Evolutionary conservation across 208 protist genomes (phyloP).

Genomic region (Acanthamoeba lenticulata): DNA sequence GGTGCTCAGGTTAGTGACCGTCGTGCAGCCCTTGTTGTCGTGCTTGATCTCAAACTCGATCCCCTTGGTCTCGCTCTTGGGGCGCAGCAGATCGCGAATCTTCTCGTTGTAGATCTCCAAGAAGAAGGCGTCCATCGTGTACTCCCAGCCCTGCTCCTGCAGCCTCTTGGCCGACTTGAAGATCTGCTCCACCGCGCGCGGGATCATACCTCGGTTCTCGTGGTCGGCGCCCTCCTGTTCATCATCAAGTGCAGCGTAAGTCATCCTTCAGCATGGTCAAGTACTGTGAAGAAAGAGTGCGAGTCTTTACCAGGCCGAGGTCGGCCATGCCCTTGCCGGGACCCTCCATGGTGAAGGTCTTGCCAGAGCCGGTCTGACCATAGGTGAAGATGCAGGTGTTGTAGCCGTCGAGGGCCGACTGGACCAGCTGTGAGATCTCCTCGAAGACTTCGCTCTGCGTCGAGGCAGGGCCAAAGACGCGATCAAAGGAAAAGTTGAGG

Average conservation of each 20-base stretch:
- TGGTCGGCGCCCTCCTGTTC: not conserved
- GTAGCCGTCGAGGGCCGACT: constrained; percentile 90
- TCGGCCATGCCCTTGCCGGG: not conserved
- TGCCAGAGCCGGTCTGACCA: constrained; percentile 92
- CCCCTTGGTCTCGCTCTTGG: constrained; percentile 10
- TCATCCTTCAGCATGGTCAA: not conserved
- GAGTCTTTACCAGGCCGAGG: not conserved
- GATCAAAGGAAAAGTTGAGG: constrained; percentile 83
- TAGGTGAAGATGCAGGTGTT: constrained; percentile 92
- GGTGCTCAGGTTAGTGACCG: constrained; percentile 74
- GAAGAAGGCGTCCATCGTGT: constrained; percentile 81
- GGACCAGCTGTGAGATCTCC: constrained; percentile 87
- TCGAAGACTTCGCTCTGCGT: constrained; percentile 84
- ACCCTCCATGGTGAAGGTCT: constrained; percentile 89
- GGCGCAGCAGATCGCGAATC: constrained; percentile 85
- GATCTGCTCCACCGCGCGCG: constrained; percentile 82
- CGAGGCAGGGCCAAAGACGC: constrained; percentile 76
- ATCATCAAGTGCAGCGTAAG: not conserved
- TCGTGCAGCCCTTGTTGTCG: constrained; percentile 71
- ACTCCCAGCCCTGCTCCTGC: constrained; percentile 80
- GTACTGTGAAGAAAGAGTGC: not conserved
- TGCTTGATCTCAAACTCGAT: constrained; percentile 77
- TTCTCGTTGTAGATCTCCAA: constrained; percentile 92
- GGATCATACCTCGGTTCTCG: constrained; percentile 82
- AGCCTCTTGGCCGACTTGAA: constrained; percentile 73